phyloP scores from a whole-genome alignment of 495 filamentous ascomycete species.

The Trichoderma virens region DNA sequence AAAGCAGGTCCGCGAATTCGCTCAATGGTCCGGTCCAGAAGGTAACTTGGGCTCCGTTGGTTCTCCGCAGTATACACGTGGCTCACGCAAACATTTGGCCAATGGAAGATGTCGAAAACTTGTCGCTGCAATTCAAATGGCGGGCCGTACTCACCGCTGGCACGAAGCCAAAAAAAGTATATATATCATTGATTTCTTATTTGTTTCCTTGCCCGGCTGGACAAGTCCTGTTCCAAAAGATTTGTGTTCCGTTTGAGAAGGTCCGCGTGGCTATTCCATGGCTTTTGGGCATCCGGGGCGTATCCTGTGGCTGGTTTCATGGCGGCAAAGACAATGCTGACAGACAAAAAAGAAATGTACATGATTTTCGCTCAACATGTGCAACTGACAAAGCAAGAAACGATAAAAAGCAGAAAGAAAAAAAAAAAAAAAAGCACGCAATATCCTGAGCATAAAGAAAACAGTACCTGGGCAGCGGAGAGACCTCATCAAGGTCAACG shows the following conservation, averaged over 20 bases:
- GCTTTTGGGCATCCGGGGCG: constrained; percentile 1
- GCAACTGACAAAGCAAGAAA: constrained; percentile 22
- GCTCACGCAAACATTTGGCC: neutral
- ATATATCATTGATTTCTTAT: constrained; percentile 10
- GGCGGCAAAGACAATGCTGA: constrained; percentile 7
- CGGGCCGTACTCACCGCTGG: constrained; percentile 10
- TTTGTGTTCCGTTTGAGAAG: neutral
- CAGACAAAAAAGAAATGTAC: constrained; percentile 18
- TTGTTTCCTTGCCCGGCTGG: constrained; percentile 9
- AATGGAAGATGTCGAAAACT: constrained; percentile 5
- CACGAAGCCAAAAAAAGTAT: constrained; percentile 7
- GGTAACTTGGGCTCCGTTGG: neutral
- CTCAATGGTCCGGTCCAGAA: constrained; percentile 4
- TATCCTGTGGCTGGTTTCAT: constrained; percentile 8
- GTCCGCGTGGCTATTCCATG: constrained; percentile 7
- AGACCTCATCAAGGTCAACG: constrained; percentile 44
- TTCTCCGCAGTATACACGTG: constrained; percentile 6
- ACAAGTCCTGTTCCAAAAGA: constrained; percentile 8
- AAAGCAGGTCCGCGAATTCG: constrained; percentile 3
- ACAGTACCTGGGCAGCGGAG: constrained; percentile 45
- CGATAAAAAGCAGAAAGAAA: constrained; percentile 20
- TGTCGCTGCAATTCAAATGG: constrained; percentile 7
- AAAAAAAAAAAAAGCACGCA: neutral
- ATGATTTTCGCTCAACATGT: constrained; percentile 22
- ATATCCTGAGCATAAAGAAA: constrained; percentile 10